Base-by-base conservation (phyloP, 1,139 yeast genomes). In the Yamadazyma diospyri region DNA sequence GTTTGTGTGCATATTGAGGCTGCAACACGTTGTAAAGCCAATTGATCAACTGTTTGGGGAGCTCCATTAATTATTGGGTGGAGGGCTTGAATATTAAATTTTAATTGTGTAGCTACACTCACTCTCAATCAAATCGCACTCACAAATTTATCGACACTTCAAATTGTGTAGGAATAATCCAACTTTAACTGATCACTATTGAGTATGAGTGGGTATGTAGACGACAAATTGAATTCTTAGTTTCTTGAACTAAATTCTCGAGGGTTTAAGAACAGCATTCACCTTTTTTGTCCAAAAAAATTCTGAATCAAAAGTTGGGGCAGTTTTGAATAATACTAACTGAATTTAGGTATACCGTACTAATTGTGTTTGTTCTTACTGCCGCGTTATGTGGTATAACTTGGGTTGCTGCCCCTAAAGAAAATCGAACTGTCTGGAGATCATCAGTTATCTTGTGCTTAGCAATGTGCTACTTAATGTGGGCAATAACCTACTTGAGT, bases 391-490 rank as follows among this genome's bases (percentile, higher is more conserved):
- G 87, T 19, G 69, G 74, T 10, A 71, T 73, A 29, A 81, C 87
- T 40, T 78, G 83, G 82, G 61, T 66, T 28, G 71, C 71, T 51
- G 78, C 82, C 12, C 82, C 83, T 20, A 73, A 72, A 50, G 71
- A 72, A 40, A 78, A 75, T 49, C 66, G 67, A 39, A 71, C 79
- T 21, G 97, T 89, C 28, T 88, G 95, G 94, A 77, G 97, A 64
- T 84, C 95, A 35, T 85, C 96, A 9, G 78, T 88, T 30, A 80
- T 82, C 35, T 69, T 89, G 44, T 76, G 89, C 4, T 59, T 89
- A 52, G 79, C 94, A 15, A 84, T 88, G 95, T 83, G 88, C 69
- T 88, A 75, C 57, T 69, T 88, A 52, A 85, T 88, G 95, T 87
- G 96, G 96, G 96, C 95, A 18, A 79, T 86, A 46, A 86, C 96